A percentile compares a stretch with the other conserved stretches of the same genome.
These are phyloP conservation scores for Psidium friedrichsthalianum DNA, from an alignment of 345 rosid genomes.

Conservation along the genomic window DNA sequence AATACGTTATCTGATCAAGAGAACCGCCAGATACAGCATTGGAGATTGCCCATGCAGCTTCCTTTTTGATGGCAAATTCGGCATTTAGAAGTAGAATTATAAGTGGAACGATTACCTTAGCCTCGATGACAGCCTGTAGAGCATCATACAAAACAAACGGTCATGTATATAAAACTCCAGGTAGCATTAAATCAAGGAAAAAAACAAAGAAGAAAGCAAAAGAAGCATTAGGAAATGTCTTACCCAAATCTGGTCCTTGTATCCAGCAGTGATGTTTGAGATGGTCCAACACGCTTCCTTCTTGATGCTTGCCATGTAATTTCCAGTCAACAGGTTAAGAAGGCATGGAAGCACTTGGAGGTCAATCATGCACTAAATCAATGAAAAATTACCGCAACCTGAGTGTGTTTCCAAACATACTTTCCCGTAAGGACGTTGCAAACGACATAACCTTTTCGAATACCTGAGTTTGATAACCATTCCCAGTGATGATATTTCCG, in stretches of 20 bases:
- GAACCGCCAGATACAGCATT: conserved; percentile 49
- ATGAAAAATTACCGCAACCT: background rate
- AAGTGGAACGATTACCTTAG: conserved; percentile 31
- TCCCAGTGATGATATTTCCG: conserved; percentile 82
- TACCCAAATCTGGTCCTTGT: conserved; percentile 57
- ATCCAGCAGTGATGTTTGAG: conserved; percentile 84
- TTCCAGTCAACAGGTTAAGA: conserved; percentile 36
- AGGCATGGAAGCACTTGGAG: conserved; percentile 61
- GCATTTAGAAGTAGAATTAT: conserved; percentile 40
- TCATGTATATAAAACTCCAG: background rate
- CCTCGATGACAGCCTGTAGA: conserved; percentile 37
- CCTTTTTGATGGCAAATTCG: conserved; percentile 50
- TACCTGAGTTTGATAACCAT: conserved; percentile 79
- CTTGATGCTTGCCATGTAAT: conserved; percentile 68
- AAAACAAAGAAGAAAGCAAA: background rate
- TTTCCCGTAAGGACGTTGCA: background rate
- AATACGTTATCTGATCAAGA: conserved; percentile 42
- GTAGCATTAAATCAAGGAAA: background rate
- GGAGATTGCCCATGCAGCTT: too few relatives aligned
- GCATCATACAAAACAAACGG: background rate
- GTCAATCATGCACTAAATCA: conserved; percentile 41
- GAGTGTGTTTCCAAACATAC: background rate
- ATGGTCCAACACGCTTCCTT: conserved; percentile 95
- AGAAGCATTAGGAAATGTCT: background rate
- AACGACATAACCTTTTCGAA: background rate